Evolutionary conservation across 2,329 filamentous ascomycete genomes (phyloP).

Genomic region (Epichloe uncinata): DNA sequence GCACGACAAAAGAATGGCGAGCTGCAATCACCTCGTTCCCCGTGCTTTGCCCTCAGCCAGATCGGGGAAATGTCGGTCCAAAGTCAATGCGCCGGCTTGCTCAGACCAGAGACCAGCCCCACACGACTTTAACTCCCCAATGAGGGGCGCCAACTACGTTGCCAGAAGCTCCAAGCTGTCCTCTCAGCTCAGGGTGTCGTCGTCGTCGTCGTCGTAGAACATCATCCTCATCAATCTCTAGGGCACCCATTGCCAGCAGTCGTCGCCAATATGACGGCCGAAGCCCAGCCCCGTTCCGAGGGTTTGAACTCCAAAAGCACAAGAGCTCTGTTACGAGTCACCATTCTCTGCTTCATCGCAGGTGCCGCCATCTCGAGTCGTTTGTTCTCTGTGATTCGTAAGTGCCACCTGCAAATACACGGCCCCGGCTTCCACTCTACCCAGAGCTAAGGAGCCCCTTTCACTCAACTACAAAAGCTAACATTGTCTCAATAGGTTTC

Average conservation of each 20-base stretch:
- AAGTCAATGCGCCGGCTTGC: neutral
- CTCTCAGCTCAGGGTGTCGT: slow-evolving; percentile 15
- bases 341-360: slow-evolving; percentile 86
- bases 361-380: slow-evolving; percentile 84
- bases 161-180: slow-evolving; percentile 32
- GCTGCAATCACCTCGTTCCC: too few species aligned
- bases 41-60: too few species aligned
- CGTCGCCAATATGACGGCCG: slow-evolving; percentile 31
- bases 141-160: neutral
- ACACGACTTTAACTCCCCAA: neutral
- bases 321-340: slow-evolving; percentile 70
- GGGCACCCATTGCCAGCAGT: slow-evolving; percentile 18
- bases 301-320: slow-evolving; percentile 72
- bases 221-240: slow-evolving; percentile 22
- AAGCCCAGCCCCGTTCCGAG: slow-evolving; percentile 44
- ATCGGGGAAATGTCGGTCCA: slow-evolving; percentile 2
- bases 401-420: slow-evolving; percentile 23
- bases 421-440: neutral
- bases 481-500: slow-evolving; percentile 50
- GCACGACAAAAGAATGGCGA: too few species aligned
- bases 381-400: slow-evolving; percentile 96
- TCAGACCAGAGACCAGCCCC: neutral
- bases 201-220: slow-evolving; percentile 15
- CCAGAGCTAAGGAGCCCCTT: neutral
- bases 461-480: slow-evolving; percentile 13